Conservation (phyloP, 148 eudicot species). For the Limonium bicolor region DNA sequence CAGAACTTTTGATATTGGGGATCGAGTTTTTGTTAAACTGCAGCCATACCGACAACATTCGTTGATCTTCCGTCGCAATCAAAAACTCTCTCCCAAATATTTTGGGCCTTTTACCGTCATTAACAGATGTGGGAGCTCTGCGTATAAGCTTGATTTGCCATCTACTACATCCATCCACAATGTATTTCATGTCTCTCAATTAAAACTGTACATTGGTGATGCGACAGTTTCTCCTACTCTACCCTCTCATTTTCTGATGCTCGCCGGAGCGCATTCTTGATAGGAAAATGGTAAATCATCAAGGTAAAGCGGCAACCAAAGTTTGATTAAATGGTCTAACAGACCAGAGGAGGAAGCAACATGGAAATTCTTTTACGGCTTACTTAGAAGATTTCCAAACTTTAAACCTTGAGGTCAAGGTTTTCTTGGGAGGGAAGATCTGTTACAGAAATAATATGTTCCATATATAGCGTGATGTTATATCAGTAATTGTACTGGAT, state of each 20-base stretch:
- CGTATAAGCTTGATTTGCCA: neutral
- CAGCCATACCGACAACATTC: neutral
- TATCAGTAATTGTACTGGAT: too few relatives aligned
- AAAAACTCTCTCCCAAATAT: neutral
- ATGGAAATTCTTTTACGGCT: neutral
- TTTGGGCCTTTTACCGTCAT: neutral
- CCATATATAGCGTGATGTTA: too few relatives aligned
- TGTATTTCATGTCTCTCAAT: neutral
- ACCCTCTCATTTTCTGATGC: neutral
- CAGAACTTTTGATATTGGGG: too few relatives aligned
- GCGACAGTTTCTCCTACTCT: neutral
- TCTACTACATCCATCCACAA: neutral
- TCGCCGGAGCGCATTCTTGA: neutral
- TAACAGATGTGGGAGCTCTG: neutral
- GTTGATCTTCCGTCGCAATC: neutral
- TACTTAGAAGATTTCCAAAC: neutral
- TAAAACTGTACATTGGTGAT: neutral
- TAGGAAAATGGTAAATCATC: neutral
- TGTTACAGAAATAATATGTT: too few relatives aligned
- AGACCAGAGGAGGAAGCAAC: neutral
- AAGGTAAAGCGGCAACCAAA: neutral
- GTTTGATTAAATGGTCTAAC: neutral
- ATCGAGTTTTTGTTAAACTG: too few relatives aligned
- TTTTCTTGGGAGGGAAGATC: neutral
- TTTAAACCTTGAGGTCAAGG: constrained; percentile 6